Evolutionary conservation across 345 rosid genomes (phyloP).

Genomic region (Euphorbia tirucalli): DNA sequence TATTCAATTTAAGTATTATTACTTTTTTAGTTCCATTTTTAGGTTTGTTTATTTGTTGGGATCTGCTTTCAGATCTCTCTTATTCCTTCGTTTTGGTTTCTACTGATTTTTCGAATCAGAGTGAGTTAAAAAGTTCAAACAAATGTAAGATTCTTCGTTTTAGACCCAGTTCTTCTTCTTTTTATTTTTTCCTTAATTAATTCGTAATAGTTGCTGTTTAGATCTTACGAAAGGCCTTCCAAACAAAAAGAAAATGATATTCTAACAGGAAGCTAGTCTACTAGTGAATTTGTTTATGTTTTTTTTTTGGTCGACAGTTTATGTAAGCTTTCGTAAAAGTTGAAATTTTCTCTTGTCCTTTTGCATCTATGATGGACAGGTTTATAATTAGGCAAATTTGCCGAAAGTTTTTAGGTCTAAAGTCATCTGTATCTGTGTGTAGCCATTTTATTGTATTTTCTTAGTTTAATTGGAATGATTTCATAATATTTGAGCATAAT

Average conservation of each 20-base stretch:
- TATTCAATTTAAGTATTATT: constrained; percentile 4
- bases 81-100: constrained; percentile 32
- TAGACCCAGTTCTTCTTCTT: neutral
- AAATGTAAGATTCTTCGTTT: constrained; percentile 12
- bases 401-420: constrained; percentile 23
- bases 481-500: neutral
- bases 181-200: neutral
- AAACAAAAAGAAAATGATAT: constrained; percentile 21
- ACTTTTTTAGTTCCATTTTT: neutral
- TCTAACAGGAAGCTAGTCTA: neutral
- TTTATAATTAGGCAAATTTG: constrained; percentile 34
- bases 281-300: constrained; percentile 9
- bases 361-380: constrained; percentile 29
- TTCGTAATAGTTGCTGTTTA: constrained; percentile 21
- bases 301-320: constrained; percentile 40
- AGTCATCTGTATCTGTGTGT: constrained; percentile 19
- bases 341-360: constrained; percentile 43
- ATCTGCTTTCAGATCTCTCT: constrained; percentile 35
- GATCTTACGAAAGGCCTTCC: constrained; percentile 33
- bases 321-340: constrained; percentile 45
- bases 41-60: constrained; percentile 29
- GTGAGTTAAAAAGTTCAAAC: constrained; percentile 14
- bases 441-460: neutral
- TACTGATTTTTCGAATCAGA: constrained; percentile 10
- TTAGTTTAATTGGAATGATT: neutral